phyloP scores from a whole-genome alignment of 2,329 filamentous ascomycete genomes.

The Verticillium alfalfae region DNA sequence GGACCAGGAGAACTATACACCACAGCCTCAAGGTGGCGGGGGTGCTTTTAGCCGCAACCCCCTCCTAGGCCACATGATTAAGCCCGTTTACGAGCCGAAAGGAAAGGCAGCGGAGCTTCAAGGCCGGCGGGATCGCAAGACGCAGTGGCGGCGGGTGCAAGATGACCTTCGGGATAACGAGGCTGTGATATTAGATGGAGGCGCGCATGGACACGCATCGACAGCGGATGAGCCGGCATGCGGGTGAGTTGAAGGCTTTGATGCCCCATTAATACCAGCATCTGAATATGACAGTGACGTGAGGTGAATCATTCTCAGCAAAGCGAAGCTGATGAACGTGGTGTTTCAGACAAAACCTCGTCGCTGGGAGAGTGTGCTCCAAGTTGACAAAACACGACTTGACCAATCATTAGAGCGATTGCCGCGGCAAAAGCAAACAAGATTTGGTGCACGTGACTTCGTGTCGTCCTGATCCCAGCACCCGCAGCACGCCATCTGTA shows the following conservation, averaged over 20 bases:
- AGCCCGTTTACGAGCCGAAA: slow-evolving; percentile 53
- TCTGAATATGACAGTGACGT: not conserved
- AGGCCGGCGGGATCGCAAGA: slow-evolving; percentile 35
- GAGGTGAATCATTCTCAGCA: not conserved
- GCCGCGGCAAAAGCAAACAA: not conserved
- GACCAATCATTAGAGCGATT: not conserved
- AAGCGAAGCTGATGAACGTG: not conserved
- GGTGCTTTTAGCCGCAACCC: slow-evolving; percentile 67
- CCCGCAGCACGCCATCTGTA: not conserved
- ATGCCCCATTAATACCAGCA: no score
- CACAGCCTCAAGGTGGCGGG: slow-evolving; percentile 17
- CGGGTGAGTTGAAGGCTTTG: slow-evolving; percentile 19
- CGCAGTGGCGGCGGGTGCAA: slow-evolving; percentile 55
- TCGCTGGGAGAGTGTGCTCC: not conserved
- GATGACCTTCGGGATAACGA: slow-evolving; percentile 56
- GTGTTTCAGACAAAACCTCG: not conserved
- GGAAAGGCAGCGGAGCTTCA: slow-evolving; percentile 41
- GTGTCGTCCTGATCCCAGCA: not conserved
- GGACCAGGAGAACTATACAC: slow-evolving; percentile 19
- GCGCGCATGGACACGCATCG: slow-evolving; percentile 35
- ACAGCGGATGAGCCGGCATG: slow-evolving; percentile 33
- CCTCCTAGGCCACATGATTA: slow-evolving; percentile 58
- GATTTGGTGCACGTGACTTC: not conserved
- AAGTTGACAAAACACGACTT: not conserved
- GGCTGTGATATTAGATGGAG: slow-evolving; percentile 52